These are phyloP conservation scores for Paramecium sexaurelia DNA, from an alignment of 73 alveolate genomes.

Conservation along the genomic window DNA sequence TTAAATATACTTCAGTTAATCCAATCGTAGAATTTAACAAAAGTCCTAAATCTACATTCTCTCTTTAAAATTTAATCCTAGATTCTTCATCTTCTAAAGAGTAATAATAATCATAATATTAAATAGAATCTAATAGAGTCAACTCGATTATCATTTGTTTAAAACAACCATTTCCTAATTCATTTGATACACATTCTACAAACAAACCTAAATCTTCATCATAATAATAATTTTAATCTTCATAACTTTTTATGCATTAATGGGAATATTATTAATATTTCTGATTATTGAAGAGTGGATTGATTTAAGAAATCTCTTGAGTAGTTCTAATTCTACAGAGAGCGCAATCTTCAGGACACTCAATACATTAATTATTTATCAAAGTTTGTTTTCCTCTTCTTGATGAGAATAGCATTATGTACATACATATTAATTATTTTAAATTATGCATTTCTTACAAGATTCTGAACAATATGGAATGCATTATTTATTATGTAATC, in stretches of 20 bases:
- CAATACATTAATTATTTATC: not conserved
- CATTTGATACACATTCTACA: not conserved
- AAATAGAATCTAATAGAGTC: not conserved
- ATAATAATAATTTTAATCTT: not conserved
- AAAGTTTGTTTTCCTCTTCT: not conserved
- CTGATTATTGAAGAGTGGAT: not conserved
- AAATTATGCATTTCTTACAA: not conserved
- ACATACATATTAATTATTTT: not conserved
- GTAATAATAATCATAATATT: not conserved
- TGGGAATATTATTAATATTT: not conserved
- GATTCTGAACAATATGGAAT: not conserved
- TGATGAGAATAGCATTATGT: not conserved
- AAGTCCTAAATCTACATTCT: not conserved
- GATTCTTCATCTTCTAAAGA: not conserved
- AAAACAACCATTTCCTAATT: not conserved
- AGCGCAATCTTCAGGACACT: not conserved
- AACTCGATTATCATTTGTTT: not conserved
- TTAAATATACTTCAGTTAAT: not conserved
- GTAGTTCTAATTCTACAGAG: not conserved
- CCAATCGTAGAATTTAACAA: not conserved
- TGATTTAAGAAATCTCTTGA: not conserved
- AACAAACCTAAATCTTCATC: not conserved
- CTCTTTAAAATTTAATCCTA: not conserved
- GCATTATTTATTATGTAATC: not conserved
- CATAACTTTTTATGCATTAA: not conserved